Evolutionary conservation across 805 yeast species (phyloP).

Genomic region (Schizosaccharomyces japonicus): DNA sequence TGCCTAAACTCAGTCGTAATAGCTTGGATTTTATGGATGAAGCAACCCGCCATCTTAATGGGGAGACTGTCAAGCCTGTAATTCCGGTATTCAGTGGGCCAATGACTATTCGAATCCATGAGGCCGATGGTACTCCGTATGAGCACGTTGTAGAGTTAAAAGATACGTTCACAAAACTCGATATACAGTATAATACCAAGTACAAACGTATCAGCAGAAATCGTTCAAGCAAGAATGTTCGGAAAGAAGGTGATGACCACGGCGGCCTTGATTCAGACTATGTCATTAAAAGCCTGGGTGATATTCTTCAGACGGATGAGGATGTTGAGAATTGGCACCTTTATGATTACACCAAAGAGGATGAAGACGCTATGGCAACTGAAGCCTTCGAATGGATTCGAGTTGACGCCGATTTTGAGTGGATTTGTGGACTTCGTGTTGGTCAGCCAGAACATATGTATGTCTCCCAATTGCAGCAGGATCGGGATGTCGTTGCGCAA

Average conservation of each 20-base stretch:
- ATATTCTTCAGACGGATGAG: constrained; percentile 34
- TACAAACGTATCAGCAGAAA: constrained; percentile 58
- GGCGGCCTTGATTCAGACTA: constrained; percentile 15
- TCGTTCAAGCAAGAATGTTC: constrained; percentile 11
- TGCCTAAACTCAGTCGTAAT: constrained; percentile 18
- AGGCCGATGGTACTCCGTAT: constrained; percentile 94
- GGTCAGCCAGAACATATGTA: constrained; percentile 90
- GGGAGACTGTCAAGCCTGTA: constrained; percentile 8
- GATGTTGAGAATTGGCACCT: constrained; percentile 54
- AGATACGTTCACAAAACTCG: constrained; percentile 64
- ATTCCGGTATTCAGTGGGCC: constrained; percentile 58
- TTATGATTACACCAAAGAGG: constrained; percentile 44
- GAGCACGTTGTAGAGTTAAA: constrained; percentile 87
- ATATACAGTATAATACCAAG: constrained; percentile 85
- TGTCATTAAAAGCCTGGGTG: constrained; percentile 44
- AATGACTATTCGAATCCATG: constrained; percentile 89
- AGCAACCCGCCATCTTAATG: constrained; percentile 15
- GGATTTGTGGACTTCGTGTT: constrained; percentile 66
- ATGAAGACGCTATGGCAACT: constrained; percentile 39
- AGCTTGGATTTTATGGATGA: constrained; percentile 20
- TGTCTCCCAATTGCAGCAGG: constrained; percentile 79
- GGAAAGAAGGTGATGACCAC: constrained; percentile 8
- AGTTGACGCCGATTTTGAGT: constrained; percentile 91
- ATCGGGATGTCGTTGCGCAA: constrained; percentile 90
- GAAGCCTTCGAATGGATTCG: constrained; percentile 96